Evolutionary conservation across 1,284 basidiomycete species (phyloP), one percentile per base, ranked within the genome.

Genomic region (Pulveroboletus sp.): DNA sequence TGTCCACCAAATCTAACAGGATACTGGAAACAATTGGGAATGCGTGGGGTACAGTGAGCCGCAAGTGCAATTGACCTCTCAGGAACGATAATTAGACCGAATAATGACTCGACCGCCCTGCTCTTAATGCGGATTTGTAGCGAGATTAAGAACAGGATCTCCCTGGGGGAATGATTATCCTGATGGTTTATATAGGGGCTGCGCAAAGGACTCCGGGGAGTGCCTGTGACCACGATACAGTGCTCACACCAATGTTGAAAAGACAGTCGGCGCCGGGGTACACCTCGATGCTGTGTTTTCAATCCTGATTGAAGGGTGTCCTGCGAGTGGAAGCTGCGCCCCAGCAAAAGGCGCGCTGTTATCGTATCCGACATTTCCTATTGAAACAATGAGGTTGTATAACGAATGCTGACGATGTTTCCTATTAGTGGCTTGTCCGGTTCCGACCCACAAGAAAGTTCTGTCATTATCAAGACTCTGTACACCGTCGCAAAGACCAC

Each of bases 381-480:
- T 42, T 40, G 45, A 42, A 26, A 54, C 40, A 28, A 10, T 33
- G 17, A 25, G 12, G 18, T 48, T n/a, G n/a, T n/a, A n/a, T n/a
- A n/a, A n/a, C n/a, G n/a, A n/a, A n/a, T n/a, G n/a, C n/a, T n/a
- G n/a, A n/a, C n/a, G n/a, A n/a, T n/a, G n/a, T 42, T 46, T 49
- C 33, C 38, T 15, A 12, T 20, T 20, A 49, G 31, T 17, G 25
- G n/a, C n/a, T n/a, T 20, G 25, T 50, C 43, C 51, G 53, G 42
- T 28, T 43, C 60, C 47, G 57, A 62, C 38, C 18, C 14, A 45
- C 43, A 52, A 55, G 35, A 62, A 49, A 38, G 54, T 50, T 59
- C 36, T 40, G 47, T 31, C 52, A 56, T 36, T 15, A 54, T 36
- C 25, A 54, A 56, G 28, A 33, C 43, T 9, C 24, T 12, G 31